Base-by-base conservation (phyloP, 106 monocot species). In the Narthecium ossifragum region DNA sequence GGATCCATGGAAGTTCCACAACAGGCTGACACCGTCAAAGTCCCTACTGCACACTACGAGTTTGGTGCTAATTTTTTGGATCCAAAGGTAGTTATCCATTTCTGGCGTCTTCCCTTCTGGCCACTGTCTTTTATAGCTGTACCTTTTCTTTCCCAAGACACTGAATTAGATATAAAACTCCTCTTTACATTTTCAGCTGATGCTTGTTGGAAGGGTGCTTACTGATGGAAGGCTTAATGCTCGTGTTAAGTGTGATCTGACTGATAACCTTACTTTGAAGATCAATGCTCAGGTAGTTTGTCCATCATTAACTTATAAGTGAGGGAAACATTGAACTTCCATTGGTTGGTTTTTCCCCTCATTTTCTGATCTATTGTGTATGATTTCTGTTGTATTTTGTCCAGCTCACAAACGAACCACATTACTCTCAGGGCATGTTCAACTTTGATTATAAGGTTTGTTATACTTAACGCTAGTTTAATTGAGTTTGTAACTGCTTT, bases 381-480 rank as follows among this genome's bases (percentile, higher is more conserved):
- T 69, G 26, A 47, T 36, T 14, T 61, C 48, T 56, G 21, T 59
- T 71, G 9, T 34, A 15, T 46, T 46, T 57, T 73, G 28, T 15
- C 10, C 85, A 99, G 98, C 98, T 91, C 55, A 88, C 98, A 49
- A 84, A 88, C 65, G 98, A 99, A 60, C 79, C 91, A 37, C 98
- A 99, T 80, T 99, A 63, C 61, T 99, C 98, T 55, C 98, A 99
- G 54, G 91, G 98, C n/a, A 99, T 99, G 98, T 91, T 91, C 76
- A 91, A 99, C 76, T 99, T 92, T 55, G 98, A 99, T 68, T 99
- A 92, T 65, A 99, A 99, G 98, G 98, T 99, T 47, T 50, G 76
- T 65, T 33, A 32, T 61, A 46, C 3, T 54, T 31, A 11, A 24
- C 11, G 20, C 20, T 20, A 22, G 54, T 31, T 46, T 28, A 6